phyloP scores from a whole-genome alignment of 2,329 filamentous ascomycete genomes.

The Ceratocystis ficicola region DNA sequence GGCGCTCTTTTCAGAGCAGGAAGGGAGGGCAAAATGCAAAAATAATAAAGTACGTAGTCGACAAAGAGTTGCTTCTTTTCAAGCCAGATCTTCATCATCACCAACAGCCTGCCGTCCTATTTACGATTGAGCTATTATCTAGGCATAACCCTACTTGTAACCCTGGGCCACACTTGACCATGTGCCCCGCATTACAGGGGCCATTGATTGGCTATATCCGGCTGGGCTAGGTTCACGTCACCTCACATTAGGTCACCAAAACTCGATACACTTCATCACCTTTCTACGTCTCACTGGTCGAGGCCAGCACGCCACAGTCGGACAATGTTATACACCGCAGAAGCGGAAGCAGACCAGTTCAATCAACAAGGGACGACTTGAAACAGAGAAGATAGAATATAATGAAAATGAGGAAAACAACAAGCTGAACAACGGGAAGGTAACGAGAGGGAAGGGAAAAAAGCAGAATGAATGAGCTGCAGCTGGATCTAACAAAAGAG shows the following conservation, averaged over 20 bases:
- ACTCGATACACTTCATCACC: no score
- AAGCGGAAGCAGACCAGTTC: not conserved
- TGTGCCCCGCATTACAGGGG: no score
- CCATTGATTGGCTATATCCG: no score
- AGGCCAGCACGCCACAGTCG: not conserved
- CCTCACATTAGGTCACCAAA: no score
- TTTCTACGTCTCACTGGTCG: not conserved
- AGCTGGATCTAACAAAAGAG: not conserved
- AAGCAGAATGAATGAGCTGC: conserved; percentile 25
- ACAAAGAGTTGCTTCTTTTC: not conserved
- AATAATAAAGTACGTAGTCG: not conserved
- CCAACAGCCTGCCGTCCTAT: no score
- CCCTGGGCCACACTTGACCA: no score
- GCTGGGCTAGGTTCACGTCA: no score
- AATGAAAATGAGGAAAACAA: conserved; percentile 25
- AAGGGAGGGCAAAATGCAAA: not conserved
- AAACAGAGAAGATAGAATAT: conserved; percentile 13
- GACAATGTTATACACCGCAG: not conserved
- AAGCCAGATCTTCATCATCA: not conserved
- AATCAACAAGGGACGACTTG: not conserved
- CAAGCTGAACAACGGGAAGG: conserved; percentile 24
- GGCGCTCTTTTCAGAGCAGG: not conserved
- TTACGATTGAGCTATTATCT: no score
- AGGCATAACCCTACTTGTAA: no score
- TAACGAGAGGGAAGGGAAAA: conserved; percentile 25